Evolutionary conservation across 169 alveolate species (phyloP), one percentile per base, ranked within the genome.

Genomic region (Plasmodium cynomolgi): DNA sequence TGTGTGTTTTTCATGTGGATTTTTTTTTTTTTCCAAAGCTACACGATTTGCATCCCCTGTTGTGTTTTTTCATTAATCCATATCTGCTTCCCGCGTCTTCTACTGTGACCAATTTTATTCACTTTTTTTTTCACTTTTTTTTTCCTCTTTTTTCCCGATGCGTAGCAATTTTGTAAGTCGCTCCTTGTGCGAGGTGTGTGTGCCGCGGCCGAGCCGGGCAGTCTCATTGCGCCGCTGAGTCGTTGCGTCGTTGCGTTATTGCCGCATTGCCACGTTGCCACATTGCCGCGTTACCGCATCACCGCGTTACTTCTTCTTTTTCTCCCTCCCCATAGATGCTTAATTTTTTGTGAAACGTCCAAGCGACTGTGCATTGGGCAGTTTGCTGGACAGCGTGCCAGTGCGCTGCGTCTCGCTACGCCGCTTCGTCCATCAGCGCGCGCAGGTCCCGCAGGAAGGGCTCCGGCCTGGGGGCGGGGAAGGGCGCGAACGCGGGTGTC

Each of bases 381-480:
- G 4, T 11, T 9, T 50, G 62, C 13, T 9, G n/a, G 20, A 20
- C 58, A 13, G 0, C 58, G 54, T 47, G 20, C 7, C 58, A 47
- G 20, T 47, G 17, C 23, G 20, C 23, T 50, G 23, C 3, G 62
- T 0, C 62, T 2, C 50, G 54, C 20, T 47, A 47, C 5, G 58
- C 58, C 62, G 17, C 62, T 50, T 3, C 33, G 41, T 41, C 26
- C 50, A 85, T 85, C 58, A 85, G 23, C 34, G 20, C 29, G 20
- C 80, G 23, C 41, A 85, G 39, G 41, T 85, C 93, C 23, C 39
- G 73, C 39, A 86, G 68, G 47, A 86, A 86, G 29, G n/a, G 41
- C 26, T 86, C 84, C 13, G 81, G 29, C 37, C 26, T 31, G 3
- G 95, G 84, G 37, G 39, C 37, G 23, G 96, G 93, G 31, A 96